A percentile compares a stretch with the other conserved stretches of the same genome.
phyloP scores from a whole-genome alignment of 495 filamentous ascomycete species.

The Halenospora varia region DNA sequence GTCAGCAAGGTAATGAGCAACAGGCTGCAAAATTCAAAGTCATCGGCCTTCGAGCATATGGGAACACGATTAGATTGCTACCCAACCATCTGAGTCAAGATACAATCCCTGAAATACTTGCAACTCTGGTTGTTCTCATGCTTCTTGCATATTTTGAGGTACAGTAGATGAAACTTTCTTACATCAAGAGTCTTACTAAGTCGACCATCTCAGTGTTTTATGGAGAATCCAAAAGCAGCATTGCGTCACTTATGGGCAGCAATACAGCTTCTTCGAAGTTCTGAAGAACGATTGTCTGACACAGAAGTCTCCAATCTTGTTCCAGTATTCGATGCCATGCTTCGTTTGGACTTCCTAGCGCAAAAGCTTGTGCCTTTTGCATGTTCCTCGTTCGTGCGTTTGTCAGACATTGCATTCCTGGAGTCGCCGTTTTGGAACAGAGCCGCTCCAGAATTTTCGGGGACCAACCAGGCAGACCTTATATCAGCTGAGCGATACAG shows the following conservation, averaged over 20 bases:
- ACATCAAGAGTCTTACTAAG: not conserved
- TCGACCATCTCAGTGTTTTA: conserved; percentile 5
- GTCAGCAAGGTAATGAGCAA: not conserved
- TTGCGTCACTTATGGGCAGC: conserved; percentile 16
- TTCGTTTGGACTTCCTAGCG: conserved; percentile 75
- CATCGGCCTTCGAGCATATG: conserved; percentile 11
- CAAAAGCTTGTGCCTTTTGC: conserved; percentile 17
- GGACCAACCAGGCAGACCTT: not conserved
- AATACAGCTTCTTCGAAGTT: conserved; percentile 10
- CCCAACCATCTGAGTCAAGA: not conserved
- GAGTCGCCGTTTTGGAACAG: conserved; percentile 17
- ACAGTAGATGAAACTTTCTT: not conserved
- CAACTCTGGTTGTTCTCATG: conserved; percentile 12
- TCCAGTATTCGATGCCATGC: conserved; percentile 79
- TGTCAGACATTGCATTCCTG: conserved; percentile 6
- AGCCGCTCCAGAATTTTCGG: not conserved
- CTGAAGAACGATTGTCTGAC: not conserved
- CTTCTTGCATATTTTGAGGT: conserved; percentile 16
- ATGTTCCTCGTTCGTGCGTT: conserved; percentile 9
- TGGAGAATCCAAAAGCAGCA: conserved; percentile 10
- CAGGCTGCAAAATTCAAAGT: conserved; percentile 7
- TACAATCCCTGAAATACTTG: not conserved
- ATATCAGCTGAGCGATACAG: conserved; percentile 9
- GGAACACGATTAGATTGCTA: conserved; percentile 10
- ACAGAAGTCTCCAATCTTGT: conserved; percentile 26